Percentiles rank a stretch among this genome's conserved stretches.
These are phyloP conservation scores for Melanomma pulvis-pyrius DNA, from an alignment of 495 filamentous ascomycete genomes.

Conservation along the genomic window DNA sequence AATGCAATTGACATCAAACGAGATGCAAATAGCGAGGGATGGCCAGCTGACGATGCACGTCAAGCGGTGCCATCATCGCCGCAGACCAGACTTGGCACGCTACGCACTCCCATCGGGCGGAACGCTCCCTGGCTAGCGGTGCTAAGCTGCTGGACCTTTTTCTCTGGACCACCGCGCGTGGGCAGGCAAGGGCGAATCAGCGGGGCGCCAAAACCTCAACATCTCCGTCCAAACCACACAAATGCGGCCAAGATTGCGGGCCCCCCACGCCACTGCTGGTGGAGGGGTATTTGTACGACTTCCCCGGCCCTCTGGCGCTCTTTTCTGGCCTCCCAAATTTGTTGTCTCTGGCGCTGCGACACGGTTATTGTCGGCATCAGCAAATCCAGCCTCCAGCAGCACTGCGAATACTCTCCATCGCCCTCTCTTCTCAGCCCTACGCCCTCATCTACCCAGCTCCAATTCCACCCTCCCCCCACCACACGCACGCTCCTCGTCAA, in stretches of 20 bases:
- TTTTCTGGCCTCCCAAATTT: not conserved
- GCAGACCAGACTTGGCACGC: constrained; percentile 5
- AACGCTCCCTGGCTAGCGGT: no score
- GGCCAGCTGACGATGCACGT: not conserved
- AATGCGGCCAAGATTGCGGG: constrained; percentile 3
- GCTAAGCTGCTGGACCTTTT: not conserved
- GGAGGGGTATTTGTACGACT: constrained; percentile 6
- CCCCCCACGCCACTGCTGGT: not conserved
- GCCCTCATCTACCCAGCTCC: not conserved
- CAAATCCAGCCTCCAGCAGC: not conserved
- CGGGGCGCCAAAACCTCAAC: constrained; percentile 20
- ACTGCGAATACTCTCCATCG: not conserved
- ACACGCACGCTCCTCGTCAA: not conserved
- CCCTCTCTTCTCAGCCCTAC: not conserved
- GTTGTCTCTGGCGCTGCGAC: not conserved
- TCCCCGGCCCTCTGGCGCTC: not conserved
- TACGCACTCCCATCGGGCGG: constrained; percentile 12
- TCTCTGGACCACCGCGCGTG: not conserved
- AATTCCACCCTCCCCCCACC: not conserved
- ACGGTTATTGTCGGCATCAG: not conserved
- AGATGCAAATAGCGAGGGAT: constrained; percentile 2
- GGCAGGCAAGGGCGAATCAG: constrained; percentile 28
- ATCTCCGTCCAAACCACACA: not conserved
- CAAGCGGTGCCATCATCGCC: constrained; percentile 2
- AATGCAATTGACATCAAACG: not conserved